phyloP scores from a whole-genome alignment of 441 rosid species.

The Populus trichocarpa region DNA sequence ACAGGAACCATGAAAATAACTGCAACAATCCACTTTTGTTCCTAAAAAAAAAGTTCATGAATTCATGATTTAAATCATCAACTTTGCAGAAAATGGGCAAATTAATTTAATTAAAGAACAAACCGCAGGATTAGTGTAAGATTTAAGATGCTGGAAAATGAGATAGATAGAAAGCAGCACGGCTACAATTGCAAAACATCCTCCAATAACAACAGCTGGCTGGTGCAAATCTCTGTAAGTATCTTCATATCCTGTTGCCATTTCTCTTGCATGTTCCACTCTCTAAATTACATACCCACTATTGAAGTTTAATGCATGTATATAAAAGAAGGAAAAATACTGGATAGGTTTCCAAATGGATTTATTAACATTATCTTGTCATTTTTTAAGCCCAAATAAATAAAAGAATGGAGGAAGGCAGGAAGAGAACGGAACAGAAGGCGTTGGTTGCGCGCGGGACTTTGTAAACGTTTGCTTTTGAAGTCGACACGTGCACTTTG shows the following conservation, averaged over 20 bases:
- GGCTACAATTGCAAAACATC: conserved; percentile 61
- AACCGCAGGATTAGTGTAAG: conserved; percentile 74
- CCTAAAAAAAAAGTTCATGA: conserved; percentile 36
- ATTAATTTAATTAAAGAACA: conserved; percentile 10
- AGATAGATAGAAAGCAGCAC: conserved; percentile 49
- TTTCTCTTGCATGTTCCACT: background rate
- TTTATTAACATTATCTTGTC: background rate
- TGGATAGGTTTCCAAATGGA: background rate
- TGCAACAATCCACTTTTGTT: conserved; percentile 86
- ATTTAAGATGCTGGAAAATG: conserved; percentile 71
- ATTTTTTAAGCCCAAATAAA: background rate
- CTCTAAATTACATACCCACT: background rate
- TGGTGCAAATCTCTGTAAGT: conserved; percentile 45
- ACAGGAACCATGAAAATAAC: conserved; percentile 87
- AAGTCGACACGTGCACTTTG: conserved; percentile 18
- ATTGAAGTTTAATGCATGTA: background rate
- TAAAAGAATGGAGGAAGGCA: background rate
- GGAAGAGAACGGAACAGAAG: background rate
- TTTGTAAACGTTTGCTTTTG: background rate
- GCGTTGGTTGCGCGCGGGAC: background rate
- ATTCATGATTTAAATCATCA: background rate
- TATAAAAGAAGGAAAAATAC: background rate
- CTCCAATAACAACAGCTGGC: conserved; percentile 59
- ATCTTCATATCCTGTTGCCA: conserved; percentile 14
- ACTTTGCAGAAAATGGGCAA: background rate